These are phyloP conservation scores for Camellia lanceoleosa DNA, from an alignment of 148 eudicot genomes.

Conservation along the genomic window DNA sequence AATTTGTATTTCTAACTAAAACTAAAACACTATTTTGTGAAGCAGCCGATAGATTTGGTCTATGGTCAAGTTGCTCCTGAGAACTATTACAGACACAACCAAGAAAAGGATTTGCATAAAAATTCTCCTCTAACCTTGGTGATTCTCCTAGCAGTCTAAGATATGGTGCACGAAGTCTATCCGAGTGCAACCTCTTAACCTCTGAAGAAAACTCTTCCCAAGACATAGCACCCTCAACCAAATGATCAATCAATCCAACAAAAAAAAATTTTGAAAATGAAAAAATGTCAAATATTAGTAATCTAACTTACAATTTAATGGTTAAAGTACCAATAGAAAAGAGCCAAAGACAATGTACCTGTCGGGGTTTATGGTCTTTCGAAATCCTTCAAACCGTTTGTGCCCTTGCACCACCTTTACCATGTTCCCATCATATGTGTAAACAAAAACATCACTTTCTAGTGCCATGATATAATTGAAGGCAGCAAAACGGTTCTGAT, in stretches of 20 bases:
- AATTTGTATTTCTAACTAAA: background rate
- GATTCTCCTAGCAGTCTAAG: constrained; percentile 36
- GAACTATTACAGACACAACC: constrained; percentile 60
- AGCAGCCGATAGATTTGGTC: constrained; percentile 3
- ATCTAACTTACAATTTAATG: background rate
- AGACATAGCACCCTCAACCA: constrained; percentile 44
- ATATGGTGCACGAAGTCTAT: constrained; percentile 48
- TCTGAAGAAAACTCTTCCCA: constrained; percentile 51
- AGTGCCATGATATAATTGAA: constrained; percentile 59
- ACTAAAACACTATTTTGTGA: constrained; percentile 21
- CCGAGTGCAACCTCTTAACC: constrained; percentile 45
- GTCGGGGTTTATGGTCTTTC: constrained; percentile 69
- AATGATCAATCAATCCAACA: constrained; percentile 48
- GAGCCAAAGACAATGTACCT: constrained; percentile 28
- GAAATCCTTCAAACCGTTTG: constrained; percentile 56
- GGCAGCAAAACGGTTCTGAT: constrained; percentile 64
- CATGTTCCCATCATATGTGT: constrained; percentile 81
- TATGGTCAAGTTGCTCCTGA: constrained; percentile 5
- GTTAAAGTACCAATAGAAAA: background rate
- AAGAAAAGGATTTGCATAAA: constrained; percentile 72
- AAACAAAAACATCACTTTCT: constrained; percentile 63
- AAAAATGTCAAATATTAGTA: background rate
- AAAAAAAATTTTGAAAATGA: constrained; percentile 35
- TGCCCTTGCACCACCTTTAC: constrained; percentile 86
- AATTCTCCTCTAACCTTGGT: constrained; percentile 57